Percentiles rank a stretch among this genome's conserved stretches.
Conservation (phyloP, 768 basidiomycete species). For the Exsudoporus frostii region DNA sequence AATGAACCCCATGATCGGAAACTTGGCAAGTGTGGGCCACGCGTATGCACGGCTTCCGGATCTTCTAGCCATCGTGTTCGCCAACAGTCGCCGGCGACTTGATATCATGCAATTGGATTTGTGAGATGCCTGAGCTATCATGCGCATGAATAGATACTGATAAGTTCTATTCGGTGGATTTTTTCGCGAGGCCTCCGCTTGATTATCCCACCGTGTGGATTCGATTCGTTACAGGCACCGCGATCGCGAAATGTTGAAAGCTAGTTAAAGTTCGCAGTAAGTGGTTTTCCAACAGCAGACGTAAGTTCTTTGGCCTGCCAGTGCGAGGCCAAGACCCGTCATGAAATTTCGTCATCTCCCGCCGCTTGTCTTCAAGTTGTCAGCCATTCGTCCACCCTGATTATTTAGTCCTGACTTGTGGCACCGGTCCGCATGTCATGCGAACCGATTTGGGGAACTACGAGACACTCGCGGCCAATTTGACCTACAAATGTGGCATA, state of each 20-base stretch:
- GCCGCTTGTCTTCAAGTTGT: background rate
- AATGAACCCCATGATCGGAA: slow-evolving; percentile 3
- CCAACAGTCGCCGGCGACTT: slow-evolving; percentile 12
- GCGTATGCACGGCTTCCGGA: slow-evolving; percentile 20
- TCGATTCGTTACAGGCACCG: too few species aligned
- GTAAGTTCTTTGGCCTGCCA: slow-evolving; percentile 3
- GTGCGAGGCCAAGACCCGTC: background rate
- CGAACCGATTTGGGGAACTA: background rate
- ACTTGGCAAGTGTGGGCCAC: slow-evolving; percentile 5
- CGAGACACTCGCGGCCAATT: background rate
- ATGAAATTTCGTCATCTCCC: background rate
- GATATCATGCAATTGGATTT: slow-evolving; percentile 12
- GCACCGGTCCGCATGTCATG: background rate
- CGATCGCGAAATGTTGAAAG: background rate
- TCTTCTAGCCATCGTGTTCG: slow-evolving; percentile 20
- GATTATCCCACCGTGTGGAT: slow-evolving; percentile 15
- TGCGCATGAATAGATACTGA: background rate
- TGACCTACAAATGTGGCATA: too few species aligned
- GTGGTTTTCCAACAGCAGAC: background rate
- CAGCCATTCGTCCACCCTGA: background rate
- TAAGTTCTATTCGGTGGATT: background rate
- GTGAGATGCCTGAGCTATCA: background rate
- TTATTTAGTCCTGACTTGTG: background rate
- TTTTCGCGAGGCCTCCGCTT: background rate
- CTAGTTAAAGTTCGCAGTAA: background rate